Percentiles rank a stretch among this genome's conserved stretches.
These are phyloP conservation scores for Aspergillus sp. DNA, from an alignment of 2,329 filamentous ascomycete species.

Conservation along the genomic window DNA sequence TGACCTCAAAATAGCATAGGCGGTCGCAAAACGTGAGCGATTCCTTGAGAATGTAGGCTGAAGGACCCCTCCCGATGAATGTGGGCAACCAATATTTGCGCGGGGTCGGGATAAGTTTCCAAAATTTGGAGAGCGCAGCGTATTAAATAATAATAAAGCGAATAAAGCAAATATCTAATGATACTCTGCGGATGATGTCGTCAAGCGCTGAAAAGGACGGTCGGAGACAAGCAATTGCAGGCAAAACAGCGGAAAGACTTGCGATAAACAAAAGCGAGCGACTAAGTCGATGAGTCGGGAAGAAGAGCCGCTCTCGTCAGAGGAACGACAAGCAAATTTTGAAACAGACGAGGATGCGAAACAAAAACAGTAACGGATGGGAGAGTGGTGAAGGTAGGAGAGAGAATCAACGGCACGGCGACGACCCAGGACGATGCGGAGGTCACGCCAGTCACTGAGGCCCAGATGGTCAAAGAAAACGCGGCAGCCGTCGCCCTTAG, in stretches of 20 bases:
- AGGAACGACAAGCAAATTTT: conserved; percentile 1
- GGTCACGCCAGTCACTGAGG: conserved; percentile 8
- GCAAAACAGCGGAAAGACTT: neutral
- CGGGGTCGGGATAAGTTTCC: neutral
- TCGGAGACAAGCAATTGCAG: conserved; percentile 5
- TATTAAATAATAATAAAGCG: neutral
- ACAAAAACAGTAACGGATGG: neutral
- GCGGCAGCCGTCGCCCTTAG: neutral
- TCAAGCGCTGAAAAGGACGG: conserved; percentile 5
- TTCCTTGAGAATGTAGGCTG: neutral
- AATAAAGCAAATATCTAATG: neutral
- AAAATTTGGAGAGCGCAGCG: neutral
- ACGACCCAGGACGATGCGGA: conserved; percentile 8
- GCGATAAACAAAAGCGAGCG: conserved; percentile 10
- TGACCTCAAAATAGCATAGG: conserved; percentile 12
- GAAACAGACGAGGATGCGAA: conserved; percentile 3
- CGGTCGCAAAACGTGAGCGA: neutral
- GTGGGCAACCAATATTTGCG: neutral
- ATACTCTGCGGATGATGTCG: neutral
- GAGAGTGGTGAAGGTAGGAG: conserved; percentile 3
- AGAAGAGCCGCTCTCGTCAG: neutral
- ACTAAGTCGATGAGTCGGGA: neutral
- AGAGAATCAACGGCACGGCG: conserved; percentile 8
- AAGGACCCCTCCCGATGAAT: conserved; percentile 5
- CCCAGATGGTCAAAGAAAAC: conserved; percentile 7